phyloP scores from a whole-genome alignment of 306 rosid species.

The Acmispon strigosus region DNA sequence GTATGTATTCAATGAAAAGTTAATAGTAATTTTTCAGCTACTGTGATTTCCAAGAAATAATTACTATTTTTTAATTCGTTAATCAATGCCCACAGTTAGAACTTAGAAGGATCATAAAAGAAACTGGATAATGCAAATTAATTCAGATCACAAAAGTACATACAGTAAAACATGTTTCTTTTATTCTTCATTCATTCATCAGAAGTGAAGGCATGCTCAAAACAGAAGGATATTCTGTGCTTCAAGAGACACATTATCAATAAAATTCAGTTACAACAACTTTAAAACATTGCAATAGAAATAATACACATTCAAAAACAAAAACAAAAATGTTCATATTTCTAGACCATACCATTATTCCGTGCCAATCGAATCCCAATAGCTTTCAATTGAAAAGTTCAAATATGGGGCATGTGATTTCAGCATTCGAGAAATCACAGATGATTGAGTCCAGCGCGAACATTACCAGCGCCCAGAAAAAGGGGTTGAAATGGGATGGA shows the following conservation, averaged over 20 bases:
- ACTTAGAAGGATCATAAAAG: too few relatives aligned
- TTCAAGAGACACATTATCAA: neutral
- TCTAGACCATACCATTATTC: neutral
- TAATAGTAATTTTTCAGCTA: too few relatives aligned
- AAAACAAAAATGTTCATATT: neutral
- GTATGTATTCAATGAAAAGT: too few relatives aligned
- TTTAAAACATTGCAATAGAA: neutral
- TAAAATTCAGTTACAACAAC: too few relatives aligned
- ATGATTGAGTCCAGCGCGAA: neutral
- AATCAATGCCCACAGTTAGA: too few relatives aligned
- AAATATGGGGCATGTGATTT: neutral
- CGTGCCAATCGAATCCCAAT: neutral
- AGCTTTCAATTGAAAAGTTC: neutral
- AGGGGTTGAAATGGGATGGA: too few relatives aligned
- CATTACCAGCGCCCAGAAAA: neutral
- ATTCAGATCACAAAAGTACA: neutral
- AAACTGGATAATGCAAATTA: neutral
- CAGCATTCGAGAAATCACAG: neutral
- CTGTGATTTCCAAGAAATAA: too few relatives aligned
- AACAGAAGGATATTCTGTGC: neutral
- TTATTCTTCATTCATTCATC: conserved; percentile 1
- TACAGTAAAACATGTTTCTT: neutral
- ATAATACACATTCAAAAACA: neutral
- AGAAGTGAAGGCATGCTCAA: neutral
- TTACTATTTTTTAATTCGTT: too few relatives aligned